Evolutionary conservation across 495 filamentous ascomycete species (phyloP).

Genomic region (Aspergillus cristatus): DNA sequence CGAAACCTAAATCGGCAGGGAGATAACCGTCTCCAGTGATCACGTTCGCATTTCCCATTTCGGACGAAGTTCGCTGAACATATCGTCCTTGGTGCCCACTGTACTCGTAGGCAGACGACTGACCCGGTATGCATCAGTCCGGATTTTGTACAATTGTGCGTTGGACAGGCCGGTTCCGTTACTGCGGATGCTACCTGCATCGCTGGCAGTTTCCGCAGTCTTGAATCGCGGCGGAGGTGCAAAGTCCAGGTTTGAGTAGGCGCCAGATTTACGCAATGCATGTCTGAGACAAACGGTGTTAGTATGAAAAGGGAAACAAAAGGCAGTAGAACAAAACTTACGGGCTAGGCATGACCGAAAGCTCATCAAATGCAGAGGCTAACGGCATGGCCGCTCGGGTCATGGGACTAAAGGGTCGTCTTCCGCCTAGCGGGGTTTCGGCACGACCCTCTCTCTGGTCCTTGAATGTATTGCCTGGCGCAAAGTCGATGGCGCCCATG

Average conservation of each 20-base stretch:
- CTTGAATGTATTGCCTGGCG: constrained; percentile 61
- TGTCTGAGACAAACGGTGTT: constrained; percentile 47
- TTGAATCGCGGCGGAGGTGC: constrained; percentile 85
- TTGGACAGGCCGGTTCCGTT: constrained; percentile 70
- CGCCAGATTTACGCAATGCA: constrained; percentile 76
- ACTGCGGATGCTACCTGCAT: constrained; percentile 84
- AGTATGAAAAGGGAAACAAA: too few relatives aligned
- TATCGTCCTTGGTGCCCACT: constrained; percentile 70
- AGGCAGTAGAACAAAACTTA: constrained; percentile 56
- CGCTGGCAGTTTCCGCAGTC: constrained; percentile 61
- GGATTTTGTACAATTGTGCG: constrained; percentile 64
- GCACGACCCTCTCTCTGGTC: constrained; percentile 65
- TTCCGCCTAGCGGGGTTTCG: constrained; percentile 70
- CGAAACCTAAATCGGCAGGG: constrained; percentile 1
- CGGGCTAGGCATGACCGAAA: constrained; percentile 79
- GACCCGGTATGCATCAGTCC: constrained; percentile 81
- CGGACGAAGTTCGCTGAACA: constrained; percentile 64
- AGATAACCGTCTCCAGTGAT: constrained; percentile 4
- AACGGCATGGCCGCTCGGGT: constrained; percentile 67
- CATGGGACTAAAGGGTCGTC: constrained; percentile 60
- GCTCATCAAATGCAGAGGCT: constrained; percentile 77
- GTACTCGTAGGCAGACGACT: constrained; percentile 75
- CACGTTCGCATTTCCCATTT: constrained; percentile 57
- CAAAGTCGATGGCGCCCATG: constrained; percentile 71
- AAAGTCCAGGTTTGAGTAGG: constrained; percentile 88